These are phyloP conservation scores for Artemisia annua DNA, from an alignment of 129 eudicot species.

Conservation along the genomic window DNA sequence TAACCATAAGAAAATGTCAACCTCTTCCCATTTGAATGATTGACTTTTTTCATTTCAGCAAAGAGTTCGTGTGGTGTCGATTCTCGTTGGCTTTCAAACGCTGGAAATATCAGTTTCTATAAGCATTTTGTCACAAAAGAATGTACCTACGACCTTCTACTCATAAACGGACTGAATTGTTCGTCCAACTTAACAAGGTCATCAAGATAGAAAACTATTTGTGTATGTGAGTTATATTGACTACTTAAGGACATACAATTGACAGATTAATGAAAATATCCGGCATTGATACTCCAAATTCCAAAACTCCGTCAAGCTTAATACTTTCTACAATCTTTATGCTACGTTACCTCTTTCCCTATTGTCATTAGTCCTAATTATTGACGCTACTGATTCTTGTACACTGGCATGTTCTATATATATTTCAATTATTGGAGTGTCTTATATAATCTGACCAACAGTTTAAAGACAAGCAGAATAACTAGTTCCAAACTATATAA, in stretches of 20 bases:
- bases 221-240: background rate
- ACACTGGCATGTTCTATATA: background rate
- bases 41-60: conserved; percentile 13
- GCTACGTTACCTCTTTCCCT: background rate
- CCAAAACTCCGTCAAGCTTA: background rate
- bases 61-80: too few species aligned
- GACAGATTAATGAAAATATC: too few species aligned
- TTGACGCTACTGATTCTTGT: background rate
- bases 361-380: background rate
- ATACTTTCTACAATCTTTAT: background rate
- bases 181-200: too few species aligned
- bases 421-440: background rate
- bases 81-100: background rate
- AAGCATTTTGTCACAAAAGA: background rate
- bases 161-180: too few species aligned
- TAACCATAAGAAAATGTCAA: conserved; percentile 18
- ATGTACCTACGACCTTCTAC: background rate
- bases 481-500: background rate
- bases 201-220: too few species aligned
- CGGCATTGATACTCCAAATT: background rate
- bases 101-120: background rate
- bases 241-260: background rate
- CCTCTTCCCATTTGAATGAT: conserved; percentile 27
- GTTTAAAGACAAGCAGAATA: too few species aligned
- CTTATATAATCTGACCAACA: background rate